phyloP scores from a whole-genome alignment of 129 eudicot genomes.

The Dittrichia graveolens region DNA sequence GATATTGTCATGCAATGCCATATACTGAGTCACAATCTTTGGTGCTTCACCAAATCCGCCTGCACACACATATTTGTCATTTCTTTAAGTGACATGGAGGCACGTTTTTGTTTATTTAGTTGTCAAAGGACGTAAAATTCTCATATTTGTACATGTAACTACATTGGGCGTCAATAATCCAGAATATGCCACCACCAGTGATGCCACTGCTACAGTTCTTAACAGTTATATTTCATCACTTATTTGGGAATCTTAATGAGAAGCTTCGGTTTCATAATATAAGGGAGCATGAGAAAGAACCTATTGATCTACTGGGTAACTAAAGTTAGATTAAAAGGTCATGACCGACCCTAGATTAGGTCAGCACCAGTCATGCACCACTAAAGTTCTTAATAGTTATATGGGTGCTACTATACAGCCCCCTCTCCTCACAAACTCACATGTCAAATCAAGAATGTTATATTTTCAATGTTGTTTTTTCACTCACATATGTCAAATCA shows the following conservation, averaged over 20 bases:
- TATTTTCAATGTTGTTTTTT: too few species aligned
- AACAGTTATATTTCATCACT: neutral
- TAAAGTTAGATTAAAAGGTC: neutral
- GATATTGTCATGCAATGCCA: slow-evolving; percentile 73
- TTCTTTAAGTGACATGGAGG: neutral
- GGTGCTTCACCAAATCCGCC: slow-evolving; percentile 68
- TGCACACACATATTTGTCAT: slow-evolving; percentile 30
- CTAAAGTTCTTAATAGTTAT: too few species aligned
- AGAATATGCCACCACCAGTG: neutral
- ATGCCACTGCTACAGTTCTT: neutral
- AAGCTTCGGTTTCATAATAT: neutral
- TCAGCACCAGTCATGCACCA: neutral
- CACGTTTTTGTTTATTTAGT: neutral
- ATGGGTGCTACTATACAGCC: too few species aligned
- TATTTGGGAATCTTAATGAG: neutral
- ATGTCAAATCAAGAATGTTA: too few species aligned
- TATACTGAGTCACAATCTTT: slow-evolving; percentile 66
- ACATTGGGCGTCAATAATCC: neutral
- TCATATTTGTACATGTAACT: neutral
- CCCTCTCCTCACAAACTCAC: too few species aligned
- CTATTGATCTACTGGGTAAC: neutral
- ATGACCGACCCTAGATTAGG: neutral
- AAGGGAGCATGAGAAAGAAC: neutral
- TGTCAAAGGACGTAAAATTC: neutral
- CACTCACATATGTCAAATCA: too few species aligned